phyloP scores from a whole-genome alignment of 225 moss, liverwort and hornwort genomes.

The Anthoceros angustus region DNA sequence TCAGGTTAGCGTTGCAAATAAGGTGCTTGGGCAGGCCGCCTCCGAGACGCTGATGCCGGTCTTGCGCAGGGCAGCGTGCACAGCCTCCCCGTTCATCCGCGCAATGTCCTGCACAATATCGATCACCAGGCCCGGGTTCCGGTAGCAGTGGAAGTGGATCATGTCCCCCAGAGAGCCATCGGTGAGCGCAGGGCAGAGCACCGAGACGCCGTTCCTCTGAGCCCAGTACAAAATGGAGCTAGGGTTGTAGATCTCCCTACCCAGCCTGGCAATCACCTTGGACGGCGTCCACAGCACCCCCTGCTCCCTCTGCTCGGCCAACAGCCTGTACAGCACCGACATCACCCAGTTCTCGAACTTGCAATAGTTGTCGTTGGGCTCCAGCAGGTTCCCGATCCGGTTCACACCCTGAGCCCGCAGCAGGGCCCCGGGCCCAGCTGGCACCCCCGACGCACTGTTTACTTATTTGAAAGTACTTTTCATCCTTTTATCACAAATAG shows the following conservation, averaged over 20 bases:
- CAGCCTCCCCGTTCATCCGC: slow-evolving; percentile 66
- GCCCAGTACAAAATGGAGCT: slow-evolving; percentile 87
- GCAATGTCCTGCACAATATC: slow-evolving; percentile 90
- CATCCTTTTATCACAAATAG: no score
- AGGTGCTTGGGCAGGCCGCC: slow-evolving; percentile 97
- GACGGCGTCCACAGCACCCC: slow-evolving; percentile 83
- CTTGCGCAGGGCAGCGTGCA: slow-evolving; percentile 57
- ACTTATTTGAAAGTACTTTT: no score
- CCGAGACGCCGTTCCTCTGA: slow-evolving; percentile 74
- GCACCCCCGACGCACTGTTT: no score
- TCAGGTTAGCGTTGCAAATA: slow-evolving; percentile 94
- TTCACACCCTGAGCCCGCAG: slow-evolving; percentile 79
- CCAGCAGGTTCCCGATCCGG: slow-evolving; percentile 83
- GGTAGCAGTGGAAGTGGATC: slow-evolving; percentile 88
- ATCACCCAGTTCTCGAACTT: slow-evolving; percentile 90
- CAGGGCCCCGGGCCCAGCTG: slow-evolving; percentile 50
- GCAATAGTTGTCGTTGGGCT: slow-evolving; percentile 93
- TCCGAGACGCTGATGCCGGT: slow-evolving; percentile 76
- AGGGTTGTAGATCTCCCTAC: slow-evolving; percentile 65
- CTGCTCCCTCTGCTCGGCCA: slow-evolving; percentile 75
- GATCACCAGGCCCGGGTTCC: slow-evolving; percentile 73
- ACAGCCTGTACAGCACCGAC: slow-evolving; percentile 73
- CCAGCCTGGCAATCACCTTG: slow-evolving; percentile 69
- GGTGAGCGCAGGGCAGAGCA: slow-evolving; percentile 88
- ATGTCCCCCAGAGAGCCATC: slow-evolving; percentile 98